phyloP scores from a whole-genome alignment of 2,329 filamentous ascomycete genomes.

The Cadophora gregata region DNA sequence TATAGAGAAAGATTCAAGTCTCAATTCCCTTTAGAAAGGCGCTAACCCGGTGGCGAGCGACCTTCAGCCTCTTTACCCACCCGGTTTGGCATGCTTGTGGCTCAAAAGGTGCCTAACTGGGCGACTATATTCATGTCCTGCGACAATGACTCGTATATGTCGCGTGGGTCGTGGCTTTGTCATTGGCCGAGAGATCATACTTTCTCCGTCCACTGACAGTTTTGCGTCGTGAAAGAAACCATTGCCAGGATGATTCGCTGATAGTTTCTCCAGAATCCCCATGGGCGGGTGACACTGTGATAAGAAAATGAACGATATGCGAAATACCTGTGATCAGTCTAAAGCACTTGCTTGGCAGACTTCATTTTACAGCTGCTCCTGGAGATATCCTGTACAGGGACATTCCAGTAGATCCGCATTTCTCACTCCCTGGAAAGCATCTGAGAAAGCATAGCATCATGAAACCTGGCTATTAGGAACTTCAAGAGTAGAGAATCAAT shows the following conservation, averaged over 20 bases:
- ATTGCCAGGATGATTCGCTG: background rate
- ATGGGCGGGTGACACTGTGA: background rate
- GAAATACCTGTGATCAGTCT: background rate
- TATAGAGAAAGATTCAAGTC: background rate
- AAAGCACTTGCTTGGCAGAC: too few relatives aligned
- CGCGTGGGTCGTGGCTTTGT: background rate
- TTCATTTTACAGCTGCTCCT: too few relatives aligned
- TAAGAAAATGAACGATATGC: background rate
- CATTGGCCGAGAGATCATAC: background rate
- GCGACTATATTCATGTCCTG: background rate
- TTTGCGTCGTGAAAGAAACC: background rate
- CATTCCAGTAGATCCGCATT: too few relatives aligned
- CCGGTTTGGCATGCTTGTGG: background rate
- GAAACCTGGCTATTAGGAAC: too few relatives aligned
- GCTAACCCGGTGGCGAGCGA: background rate
- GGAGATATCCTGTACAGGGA: too few relatives aligned
- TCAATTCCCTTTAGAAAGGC: background rate
- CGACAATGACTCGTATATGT: background rate
- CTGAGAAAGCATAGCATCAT: too few relatives aligned
- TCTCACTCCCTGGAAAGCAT: too few relatives aligned
- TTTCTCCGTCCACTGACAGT: background rate
- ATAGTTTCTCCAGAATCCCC: background rate
- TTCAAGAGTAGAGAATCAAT: too few relatives aligned
- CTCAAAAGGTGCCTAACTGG: background rate
- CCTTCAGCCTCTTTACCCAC: background rate